These are phyloP conservation scores for Daedalea quercina DNA, from an alignment of 768 basidiomycete species.

Conservation along the genomic window DNA sequence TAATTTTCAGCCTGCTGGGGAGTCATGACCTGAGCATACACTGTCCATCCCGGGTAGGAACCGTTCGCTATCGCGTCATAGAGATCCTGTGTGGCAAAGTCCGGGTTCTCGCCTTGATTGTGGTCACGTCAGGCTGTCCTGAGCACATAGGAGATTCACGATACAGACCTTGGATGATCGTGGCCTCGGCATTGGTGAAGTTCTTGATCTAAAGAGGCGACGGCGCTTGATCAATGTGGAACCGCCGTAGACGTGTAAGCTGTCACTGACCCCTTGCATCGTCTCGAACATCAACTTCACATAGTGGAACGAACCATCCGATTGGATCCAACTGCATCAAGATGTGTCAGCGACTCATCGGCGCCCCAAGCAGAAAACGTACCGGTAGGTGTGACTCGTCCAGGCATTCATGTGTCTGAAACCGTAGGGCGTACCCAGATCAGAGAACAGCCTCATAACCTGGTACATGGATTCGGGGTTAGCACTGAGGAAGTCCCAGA, in stretches of 20 bases:
- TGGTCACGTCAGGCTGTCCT: background rate
- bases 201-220: slow-evolving; percentile 33
- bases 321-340: slow-evolving; percentile 30
- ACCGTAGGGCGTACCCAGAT: slow-evolving; percentile 51
- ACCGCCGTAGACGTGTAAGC: too few relatives aligned
- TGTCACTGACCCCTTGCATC: slow-evolving; percentile 18
- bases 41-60: slow-evolving; percentile 48
- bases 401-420: slow-evolving; percentile 43
- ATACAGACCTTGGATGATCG: slow-evolving; percentile 27
- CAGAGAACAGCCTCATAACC: slow-evolving; percentile 44
- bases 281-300: slow-evolving; percentile 38
- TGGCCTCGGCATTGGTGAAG: slow-evolving; percentile 30
- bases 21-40: slow-evolving; percentile 51
- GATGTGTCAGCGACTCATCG: too few relatives aligned
- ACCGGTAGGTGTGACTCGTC: slow-evolving; percentile 43
- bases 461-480: slow-evolving; percentile 42
- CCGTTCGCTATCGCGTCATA: slow-evolving; percentile 48
- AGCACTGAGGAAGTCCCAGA: slow-evolving; percentile 40
- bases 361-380: background rate
- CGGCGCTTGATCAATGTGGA: too few relatives aligned
- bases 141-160: background rate
- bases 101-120: slow-evolving; percentile 26
- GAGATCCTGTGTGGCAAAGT: slow-evolving; percentile 50
- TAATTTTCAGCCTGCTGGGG: slow-evolving; percentile 44
- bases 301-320: slow-evolving; percentile 43